Evolutionary conservation across 78 protist genomes (phyloP).

Genomic region (Dictyostelium brefeldianum): DNA sequence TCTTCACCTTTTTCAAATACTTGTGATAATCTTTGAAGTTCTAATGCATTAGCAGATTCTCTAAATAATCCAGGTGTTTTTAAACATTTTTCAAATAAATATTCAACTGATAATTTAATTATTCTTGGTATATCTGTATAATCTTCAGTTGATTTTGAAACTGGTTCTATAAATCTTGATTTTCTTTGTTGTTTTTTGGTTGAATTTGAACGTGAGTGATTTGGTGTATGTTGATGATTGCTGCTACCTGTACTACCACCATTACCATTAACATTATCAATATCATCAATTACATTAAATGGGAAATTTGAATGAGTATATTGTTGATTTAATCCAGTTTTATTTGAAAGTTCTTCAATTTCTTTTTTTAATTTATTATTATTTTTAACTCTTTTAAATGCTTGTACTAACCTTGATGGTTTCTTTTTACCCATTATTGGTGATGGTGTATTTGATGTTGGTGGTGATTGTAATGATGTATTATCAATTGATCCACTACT

Average conservation of each 20-base stretch:
- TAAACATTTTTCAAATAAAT: conserved; percentile 62
- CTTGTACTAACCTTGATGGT: conserved; percentile 30
- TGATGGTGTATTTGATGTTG: neutral
- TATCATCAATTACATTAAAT: neutral
- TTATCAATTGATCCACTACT: neutral
- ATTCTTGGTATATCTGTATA: conserved; percentile 53
- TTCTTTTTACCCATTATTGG: conserved; percentile 27
- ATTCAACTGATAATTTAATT: conserved; percentile 63
- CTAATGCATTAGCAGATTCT: conserved; percentile 68
- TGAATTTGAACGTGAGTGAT: neutral
- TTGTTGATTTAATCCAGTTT: conserved; percentile 71
- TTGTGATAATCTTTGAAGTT: conserved; percentile 35
- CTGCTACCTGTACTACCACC: neutral
- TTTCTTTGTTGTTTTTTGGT: conserved; percentile 48
- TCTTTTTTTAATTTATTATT: conserved; percentile 48
- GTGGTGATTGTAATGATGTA: conserved; percentile 6
- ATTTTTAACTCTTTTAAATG: conserved; percentile 38
- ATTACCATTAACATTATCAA: neutral
- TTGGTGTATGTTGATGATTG: neutral
- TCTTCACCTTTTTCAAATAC: conserved; percentile 27
- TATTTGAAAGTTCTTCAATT: conserved; percentile 25
- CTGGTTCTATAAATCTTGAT: conserved; percentile 75
- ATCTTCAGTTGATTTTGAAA: conserved; percentile 34
- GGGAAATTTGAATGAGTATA: conserved; percentile 15
- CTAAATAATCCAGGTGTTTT: conserved; percentile 48